Evolutionary conservation across 305 asterid species (phyloP).

Genomic region (Andrographis paniculata): DNA sequence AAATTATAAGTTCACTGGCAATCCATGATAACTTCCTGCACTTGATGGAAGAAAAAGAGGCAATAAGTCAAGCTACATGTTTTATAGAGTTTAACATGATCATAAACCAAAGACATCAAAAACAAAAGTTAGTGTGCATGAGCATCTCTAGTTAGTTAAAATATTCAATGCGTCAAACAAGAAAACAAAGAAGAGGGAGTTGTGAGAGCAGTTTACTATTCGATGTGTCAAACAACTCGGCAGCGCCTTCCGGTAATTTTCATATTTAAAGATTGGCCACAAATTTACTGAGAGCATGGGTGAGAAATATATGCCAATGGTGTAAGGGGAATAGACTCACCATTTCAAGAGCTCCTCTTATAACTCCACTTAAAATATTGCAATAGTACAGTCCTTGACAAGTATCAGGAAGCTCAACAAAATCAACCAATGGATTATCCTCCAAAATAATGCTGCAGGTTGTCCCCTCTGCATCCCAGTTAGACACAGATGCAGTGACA

Average conservation of each 20-base stretch:
- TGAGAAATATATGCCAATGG: not conserved
- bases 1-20: not conserved
- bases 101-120: too few species aligned
- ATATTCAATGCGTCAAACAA: too few species aligned
- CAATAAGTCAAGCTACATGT: too few species aligned
- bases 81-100: too few species aligned
- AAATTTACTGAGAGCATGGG: too few species aligned
- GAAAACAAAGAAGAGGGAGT: too few species aligned
- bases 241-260: too few species aligned
- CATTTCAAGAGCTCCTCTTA: slow-evolving; percentile 61
- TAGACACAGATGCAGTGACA: slow-evolving; percentile 78
- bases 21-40: not conserved
- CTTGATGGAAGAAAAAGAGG: not conserved
- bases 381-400: slow-evolving; percentile 94
- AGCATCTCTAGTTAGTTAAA: too few species aligned
- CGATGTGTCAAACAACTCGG: too few species aligned
- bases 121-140: too few species aligned
- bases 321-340: slow-evolving; percentile 30
- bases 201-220: too few species aligned
- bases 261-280: too few species aligned
- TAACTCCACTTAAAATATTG: slow-evolving; percentile 82
- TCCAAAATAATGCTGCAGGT: slow-evolving; percentile 88
- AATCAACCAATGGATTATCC: slow-evolving; percentile 93
- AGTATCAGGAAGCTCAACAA: slow-evolving; percentile 95
- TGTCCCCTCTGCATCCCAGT: slow-evolving; percentile 94